Base-by-base conservation (phyloP, 2,329 filamentous ascomycete species). In the Penicillium sp. region DNA sequence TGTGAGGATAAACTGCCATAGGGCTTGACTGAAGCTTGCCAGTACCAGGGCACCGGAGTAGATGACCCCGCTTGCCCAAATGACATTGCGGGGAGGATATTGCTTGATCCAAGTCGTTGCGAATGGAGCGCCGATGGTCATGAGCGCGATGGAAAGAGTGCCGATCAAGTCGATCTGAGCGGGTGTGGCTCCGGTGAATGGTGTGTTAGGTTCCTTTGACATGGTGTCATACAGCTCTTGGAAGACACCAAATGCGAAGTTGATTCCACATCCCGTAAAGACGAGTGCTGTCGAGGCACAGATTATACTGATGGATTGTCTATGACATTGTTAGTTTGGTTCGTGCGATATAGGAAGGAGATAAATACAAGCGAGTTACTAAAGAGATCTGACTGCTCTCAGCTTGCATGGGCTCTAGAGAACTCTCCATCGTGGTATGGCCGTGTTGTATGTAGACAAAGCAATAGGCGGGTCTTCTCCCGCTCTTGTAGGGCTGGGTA, bases 201-300 rank as follows among this genome's bases (percentile, higher is more conserved):
- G 74, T 0, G 62, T 67, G n/a, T 56, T 54, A 2, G 62, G 55
- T 3, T 60, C 10, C 5, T 60, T 55, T 5, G 69, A 58, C 57
- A 75, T 62, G 4, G 64, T 61, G 45, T 74, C 71, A 36, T 75
- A 75, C 0, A 75, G 62, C 5, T 68, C 72, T 62, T 76, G 72
- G 43, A 74, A 76, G 36, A 76, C 69, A 31, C 73, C 73, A 39
- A 74, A 76, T 9, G 70, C 66, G 49, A 76, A 76, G 43, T 68
- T 71, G 18, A 75, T 65, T 21, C 72, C 72, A 44, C 72, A 73
- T 44, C 62, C 64, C 32, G 68, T 73, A 43, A 73, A 72, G 10
- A 68, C 67, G 8, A 73, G 53, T 2, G 60, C 42, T 8, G 58
- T 61, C 9, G 60, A 62, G 13, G 60, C 47, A 14, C 44, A 18